phyloP scores from a whole-genome alignment of 2,329 filamentous ascomycete genomes.

The Xylariaceae sp. region DNA sequence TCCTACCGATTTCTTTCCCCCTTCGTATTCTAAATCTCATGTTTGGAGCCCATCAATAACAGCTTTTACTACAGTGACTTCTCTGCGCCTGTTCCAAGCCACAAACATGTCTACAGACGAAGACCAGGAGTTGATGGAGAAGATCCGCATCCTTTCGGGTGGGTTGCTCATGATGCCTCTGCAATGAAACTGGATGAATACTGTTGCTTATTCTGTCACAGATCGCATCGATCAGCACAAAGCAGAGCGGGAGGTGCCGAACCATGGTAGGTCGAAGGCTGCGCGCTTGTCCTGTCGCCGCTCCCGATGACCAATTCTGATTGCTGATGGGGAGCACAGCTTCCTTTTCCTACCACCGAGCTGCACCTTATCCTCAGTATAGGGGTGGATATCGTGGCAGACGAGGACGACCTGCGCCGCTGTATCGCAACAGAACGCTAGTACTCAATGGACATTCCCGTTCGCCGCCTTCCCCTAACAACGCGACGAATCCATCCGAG shows the following conservation, averaged over 20 bases:
- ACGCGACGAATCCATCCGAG: conserved; percentile 25
- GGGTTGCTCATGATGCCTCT: conserved; percentile 13
- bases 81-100: too few species aligned
- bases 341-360: conserved; percentile 17
- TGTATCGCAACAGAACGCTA: conserved; percentile 25
- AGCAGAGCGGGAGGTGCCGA: conserved; percentile 46
- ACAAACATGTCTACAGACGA: conserved; percentile 27
- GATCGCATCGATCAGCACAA: conserved; percentile 77
- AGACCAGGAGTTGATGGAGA: conserved; percentile 45
- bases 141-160: conserved; percentile 46
- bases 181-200: not conserved
- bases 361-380: conserved; percentile 22
- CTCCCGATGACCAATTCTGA: too few species aligned
- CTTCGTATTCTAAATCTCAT: too few species aligned
- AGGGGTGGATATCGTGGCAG: conserved; percentile 17
- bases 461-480: conserved; percentile 16
- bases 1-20: too few species aligned
- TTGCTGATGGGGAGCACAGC: too few species aligned
- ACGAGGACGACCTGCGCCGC: conserved; percentile 17
- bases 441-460: conserved; percentile 23
- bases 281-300: too few species aligned
- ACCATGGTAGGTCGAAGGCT: conserved; percentile 17
- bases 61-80: too few species aligned
- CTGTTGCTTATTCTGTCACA: conserved; percentile 29
- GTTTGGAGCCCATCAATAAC: too few species aligned